Evolutionary conservation across 2,329 filamentous ascomycete species (phyloP), one percentile per base, ranked within the genome.

Genomic region (Myriosclerotinia curreyana): DNA sequence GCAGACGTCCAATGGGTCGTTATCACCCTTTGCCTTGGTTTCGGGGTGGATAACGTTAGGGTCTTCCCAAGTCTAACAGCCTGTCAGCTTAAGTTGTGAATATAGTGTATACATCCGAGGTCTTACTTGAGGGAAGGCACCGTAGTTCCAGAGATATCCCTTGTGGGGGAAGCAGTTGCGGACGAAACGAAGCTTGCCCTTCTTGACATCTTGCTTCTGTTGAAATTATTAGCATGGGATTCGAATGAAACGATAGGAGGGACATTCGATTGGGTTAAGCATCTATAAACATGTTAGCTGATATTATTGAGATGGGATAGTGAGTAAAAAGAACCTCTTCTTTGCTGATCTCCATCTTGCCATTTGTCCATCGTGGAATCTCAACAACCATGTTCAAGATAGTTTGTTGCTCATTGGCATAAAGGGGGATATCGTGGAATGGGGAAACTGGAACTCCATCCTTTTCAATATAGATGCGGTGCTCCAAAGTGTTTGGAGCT

Each of bases 121-220:
- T 61, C 84, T 76, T 84, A 95, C 92, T 84, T 95, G 92, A 75
- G 95, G 95, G 88, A 99, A 98, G 80, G 93, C 93, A 82, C 95
- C 95, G 82, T 99, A 99, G 87, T 99, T 99, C 95, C 95, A 99
- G 74, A 99, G 91, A 82, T 99, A 99, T 72, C 95, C 95, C 87
- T 99, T 98, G 90, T 99, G 95, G 74, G 95, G 95, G 87, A 99
- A 99, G 89, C 95, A 99, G 89, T 99, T 99, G 82, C 95, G 92
- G 78, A 99, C 95, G 79, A 89, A 99, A 76, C 95, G 91, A 75
- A 98, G 92, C 87, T 97, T 98, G 86, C 94, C 95, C 86, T 99
- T 98, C 90, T 99, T 98, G 80, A 87, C 86, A 79, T 99, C 95
- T 84, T 99, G 95, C 89, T 97, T 97, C 61, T 63, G 44, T 51